A percentile compares a stretch with the other conserved stretches of the same genome.
These are phyloP conservation scores for Trichoderma cornu-damae DNA, from an alignment of 2,329 filamentous ascomycete species.

Conservation along the genomic window DNA sequence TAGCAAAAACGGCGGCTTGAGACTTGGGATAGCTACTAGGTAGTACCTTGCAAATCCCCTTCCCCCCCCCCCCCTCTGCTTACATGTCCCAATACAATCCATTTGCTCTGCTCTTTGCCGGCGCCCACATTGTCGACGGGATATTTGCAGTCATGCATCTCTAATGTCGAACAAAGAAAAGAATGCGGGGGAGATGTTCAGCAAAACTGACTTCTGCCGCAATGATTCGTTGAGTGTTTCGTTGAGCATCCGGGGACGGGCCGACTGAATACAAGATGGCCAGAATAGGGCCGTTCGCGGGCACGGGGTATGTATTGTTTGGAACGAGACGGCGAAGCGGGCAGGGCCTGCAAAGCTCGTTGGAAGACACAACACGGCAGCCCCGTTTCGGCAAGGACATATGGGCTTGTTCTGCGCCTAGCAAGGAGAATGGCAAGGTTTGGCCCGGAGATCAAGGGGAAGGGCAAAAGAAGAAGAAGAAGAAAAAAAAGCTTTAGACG, in stretches of 20 bases:
- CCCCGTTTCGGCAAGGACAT: not conserved
- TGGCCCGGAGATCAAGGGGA: too few species aligned
- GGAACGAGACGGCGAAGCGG: not conserved
- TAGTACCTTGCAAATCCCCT: not conserved
- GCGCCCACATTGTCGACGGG: not conserved
- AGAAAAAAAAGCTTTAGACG: not conserved
- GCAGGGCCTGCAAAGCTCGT: not conserved
- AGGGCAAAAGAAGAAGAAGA: too few species aligned
- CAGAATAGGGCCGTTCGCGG: conserved; percentile 7
- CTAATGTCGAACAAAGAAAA: not conserved
- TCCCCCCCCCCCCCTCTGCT: not conserved
- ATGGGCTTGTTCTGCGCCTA: not conserved
- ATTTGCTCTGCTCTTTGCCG: too few species aligned
- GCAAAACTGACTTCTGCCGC: not conserved
- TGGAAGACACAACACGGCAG: not conserved
- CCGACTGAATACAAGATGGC: conserved; percentile 7
- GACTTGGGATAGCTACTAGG: not conserved
- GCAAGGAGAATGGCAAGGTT: conserved; percentile 7
- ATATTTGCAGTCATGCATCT: not conserved
- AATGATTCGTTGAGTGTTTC: not conserved
- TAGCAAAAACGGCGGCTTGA: not conserved
- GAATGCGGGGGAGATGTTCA: conserved; percentile 7
- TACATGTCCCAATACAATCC: not conserved
- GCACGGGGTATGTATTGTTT: not conserved
- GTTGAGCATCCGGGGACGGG: conserved; percentile 3